phyloP scores from a whole-genome alignment of 176 grass and related monocot species.

The Oryza coarctata region DNA sequence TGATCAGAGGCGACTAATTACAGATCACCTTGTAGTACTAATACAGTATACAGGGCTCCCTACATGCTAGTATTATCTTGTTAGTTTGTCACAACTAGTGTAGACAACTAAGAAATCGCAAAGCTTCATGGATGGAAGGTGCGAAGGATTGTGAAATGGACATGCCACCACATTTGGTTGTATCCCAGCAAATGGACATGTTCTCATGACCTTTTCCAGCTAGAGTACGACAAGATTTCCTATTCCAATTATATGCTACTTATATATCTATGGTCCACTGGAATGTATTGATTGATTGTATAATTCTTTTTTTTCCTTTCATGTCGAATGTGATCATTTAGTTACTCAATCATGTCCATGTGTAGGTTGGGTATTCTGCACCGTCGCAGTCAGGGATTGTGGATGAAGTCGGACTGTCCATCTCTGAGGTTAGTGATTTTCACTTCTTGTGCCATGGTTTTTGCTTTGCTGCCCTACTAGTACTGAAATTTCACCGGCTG shows the following conservation, averaged over 20 bases:
- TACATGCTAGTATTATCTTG: too few relatives aligned
- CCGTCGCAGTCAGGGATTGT: constrained; percentile 65
- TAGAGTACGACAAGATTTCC: constrained; percentile 29
- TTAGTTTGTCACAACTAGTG: too few relatives aligned
- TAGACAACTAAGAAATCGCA: background rate
- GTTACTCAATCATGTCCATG: background rate
- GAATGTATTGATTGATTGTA: background rate
- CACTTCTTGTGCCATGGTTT: background rate
- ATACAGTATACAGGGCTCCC: too few relatives aligned
- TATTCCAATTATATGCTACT: background rate
- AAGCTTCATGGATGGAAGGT: background rate
- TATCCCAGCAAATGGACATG: background rate
- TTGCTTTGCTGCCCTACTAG: background rate
- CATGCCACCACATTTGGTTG: constrained; percentile 3
- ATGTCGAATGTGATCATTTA: background rate
- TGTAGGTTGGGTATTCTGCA: constrained; percentile 72
- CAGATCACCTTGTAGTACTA: background rate
- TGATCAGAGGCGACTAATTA: background rate
- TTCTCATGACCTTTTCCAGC: background rate
- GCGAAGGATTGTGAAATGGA: background rate
- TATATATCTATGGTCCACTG: background rate
- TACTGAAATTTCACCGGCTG: background rate
- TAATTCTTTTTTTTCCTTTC: background rate
- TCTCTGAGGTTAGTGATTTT: constrained; percentile 48
- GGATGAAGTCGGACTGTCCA: constrained; percentile 54